A percentile compares a stretch with the other conserved stretches of the same genome.
Evolutionary conservation across 805 yeast genomes (phyloP).

Genomic region (Yarrowia yakushimensis): DNA sequence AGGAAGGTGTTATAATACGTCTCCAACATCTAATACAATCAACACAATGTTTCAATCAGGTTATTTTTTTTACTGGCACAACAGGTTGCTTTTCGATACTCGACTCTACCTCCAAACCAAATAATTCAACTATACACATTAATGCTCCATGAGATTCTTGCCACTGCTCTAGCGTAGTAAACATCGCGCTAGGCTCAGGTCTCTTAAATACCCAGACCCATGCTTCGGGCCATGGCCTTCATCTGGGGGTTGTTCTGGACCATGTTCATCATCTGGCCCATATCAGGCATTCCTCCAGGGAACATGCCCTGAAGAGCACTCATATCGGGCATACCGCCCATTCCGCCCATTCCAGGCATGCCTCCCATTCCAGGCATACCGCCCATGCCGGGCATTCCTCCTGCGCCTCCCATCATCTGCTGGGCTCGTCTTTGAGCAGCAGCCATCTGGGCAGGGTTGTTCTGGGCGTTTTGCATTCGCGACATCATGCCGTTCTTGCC

Average conservation of each 20-base stretch:
- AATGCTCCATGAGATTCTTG: neutral
- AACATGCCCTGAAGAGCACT: conserved; percentile 32
- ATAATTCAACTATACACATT: conserved; percentile 7
- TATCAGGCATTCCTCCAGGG: conserved; percentile 62
- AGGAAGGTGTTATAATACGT: too few species aligned
- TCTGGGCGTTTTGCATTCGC: conserved; percentile 40
- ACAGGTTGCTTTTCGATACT: neutral
- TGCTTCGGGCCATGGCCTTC: conserved; percentile 41
- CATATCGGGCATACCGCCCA: conserved; percentile 44
- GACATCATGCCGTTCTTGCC: conserved; percentile 53
- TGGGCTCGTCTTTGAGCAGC: conserved; percentile 47
- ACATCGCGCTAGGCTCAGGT: neutral
- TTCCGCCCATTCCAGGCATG: conserved; percentile 51
- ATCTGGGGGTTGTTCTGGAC: conserved; percentile 49
- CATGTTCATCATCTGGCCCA: conserved; percentile 61
- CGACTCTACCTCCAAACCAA: neutral
- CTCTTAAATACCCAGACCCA: conserved; percentile 10
- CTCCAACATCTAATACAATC: too few species aligned
- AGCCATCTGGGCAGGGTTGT: conserved; percentile 42
- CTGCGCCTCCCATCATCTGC: conserved; percentile 46
- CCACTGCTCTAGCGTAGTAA: neutral
- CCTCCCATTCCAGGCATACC: conserved; percentile 52
- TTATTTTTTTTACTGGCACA: too few species aligned
- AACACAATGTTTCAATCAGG: too few species aligned
- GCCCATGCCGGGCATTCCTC: conserved; percentile 19